phyloP scores from a whole-genome alignment of 805 yeast genomes.

The Scheffersomyces stipitis region DNA sequence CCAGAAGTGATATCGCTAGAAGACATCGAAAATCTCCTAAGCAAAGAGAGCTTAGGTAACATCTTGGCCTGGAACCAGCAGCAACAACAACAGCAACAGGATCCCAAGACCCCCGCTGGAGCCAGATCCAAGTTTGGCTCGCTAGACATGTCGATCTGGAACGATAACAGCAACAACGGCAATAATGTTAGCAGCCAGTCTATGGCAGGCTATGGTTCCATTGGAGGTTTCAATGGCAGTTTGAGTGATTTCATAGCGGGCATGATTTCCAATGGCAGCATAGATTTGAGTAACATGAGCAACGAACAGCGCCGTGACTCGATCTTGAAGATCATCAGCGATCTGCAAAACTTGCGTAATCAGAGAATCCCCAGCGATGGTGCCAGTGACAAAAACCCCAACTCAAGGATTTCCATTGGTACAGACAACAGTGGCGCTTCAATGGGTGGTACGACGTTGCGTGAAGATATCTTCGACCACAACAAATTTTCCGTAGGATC shows the following conservation, averaged over 20 bases:
- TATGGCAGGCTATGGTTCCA: conserved; percentile 25
- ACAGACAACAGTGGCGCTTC: conserved; percentile 1
- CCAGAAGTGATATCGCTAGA: conserved; percentile 23
- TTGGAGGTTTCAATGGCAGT: conserved; percentile 31
- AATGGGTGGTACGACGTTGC: conserved; percentile 16
- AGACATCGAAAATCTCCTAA: conserved; percentile 32
- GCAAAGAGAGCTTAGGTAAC: conserved; percentile 33
- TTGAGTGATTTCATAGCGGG: conserved; percentile 35
- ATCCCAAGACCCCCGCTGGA: conserved; percentile 5
- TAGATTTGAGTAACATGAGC: conserved; percentile 39
- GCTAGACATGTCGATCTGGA: conserved; percentile 24
- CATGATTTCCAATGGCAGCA: conserved; percentile 32
- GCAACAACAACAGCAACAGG: conserved; percentile 8
- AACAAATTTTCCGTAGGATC: background rate
- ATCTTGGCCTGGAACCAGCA: conserved; percentile 29
- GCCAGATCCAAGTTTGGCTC: conserved; percentile 26
- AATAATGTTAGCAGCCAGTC: conserved; percentile 11
- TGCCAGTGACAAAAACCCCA: conserved; percentile 1
- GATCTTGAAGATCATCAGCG: conserved; percentile 35
- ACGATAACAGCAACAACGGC: conserved; percentile 9
- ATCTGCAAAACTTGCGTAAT: conserved; percentile 22
- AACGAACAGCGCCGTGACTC: conserved; percentile 41
- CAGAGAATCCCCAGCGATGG: conserved; percentile 9
- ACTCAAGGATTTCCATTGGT: background rate
- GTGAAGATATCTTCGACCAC: conserved; percentile 41